Base-by-base conservation (phyloP, 2,329 filamentous ascomycete genomes). In the Zarea fungicola region DNA sequence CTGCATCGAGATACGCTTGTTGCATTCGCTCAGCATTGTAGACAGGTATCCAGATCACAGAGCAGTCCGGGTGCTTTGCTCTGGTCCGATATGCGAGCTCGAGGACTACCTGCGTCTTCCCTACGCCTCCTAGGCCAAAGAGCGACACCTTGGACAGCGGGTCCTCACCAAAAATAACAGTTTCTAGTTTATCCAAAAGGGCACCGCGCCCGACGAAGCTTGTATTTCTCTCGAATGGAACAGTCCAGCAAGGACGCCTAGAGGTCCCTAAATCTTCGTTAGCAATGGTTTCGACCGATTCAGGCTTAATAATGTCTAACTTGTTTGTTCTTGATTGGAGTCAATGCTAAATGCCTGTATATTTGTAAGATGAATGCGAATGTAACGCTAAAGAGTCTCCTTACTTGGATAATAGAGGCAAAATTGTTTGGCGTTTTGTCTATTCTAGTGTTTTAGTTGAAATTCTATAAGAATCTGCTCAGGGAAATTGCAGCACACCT, bases 21-120 rank as follows among this genome's bases (percentile, higher is more conserved):
- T 28, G 28, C 13, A 49, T 19, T 10, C 44, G 28, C 31, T 52
- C 45, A 3, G 23, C 36, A 40, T 29, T 52, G 9, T 46, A 49
- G 23, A 41, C 35, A 22, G 39, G 45, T 45, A 52, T 52, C 50
- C 50, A 52, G 18, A 52, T 45, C 18, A 37, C 25, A 32, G 42
- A 46, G 31, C 42, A 50, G 14, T 23, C 29, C 7, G 34, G 25
- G 35, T 46, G 6, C 26, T 34, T 48, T 19, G 14, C 36, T 34
- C 21, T 37, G 10, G 18, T 25, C 19, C 47, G 39, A 21, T 49
- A 37, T n/a, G 39, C 32, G 10, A 49, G 40, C 31, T 49, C 47
- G 3, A 49, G 22, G 14, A 42, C 47, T 10, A 49, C 28, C 40
- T 50, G 48, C 13, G 48, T 51, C 29, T 51, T 51, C 8, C 49